phyloP scores from a whole-genome alignment of 2,329 filamentous ascomycete species.

The Pseudopithomyces maydicus region DNA sequence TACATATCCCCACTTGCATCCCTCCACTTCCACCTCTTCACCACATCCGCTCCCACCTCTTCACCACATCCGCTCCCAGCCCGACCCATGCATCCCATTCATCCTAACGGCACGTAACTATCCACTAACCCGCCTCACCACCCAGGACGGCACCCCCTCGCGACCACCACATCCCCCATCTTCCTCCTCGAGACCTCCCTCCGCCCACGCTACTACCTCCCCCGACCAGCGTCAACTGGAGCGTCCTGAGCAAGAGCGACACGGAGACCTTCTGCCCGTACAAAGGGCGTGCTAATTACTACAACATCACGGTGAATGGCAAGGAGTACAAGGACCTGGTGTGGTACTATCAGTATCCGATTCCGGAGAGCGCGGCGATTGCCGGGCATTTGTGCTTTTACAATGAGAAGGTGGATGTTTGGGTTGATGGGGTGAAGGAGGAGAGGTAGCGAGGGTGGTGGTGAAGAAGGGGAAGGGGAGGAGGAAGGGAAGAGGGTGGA shows the following conservation, averaged over 20 bases:
- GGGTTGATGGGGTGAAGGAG: constrained; percentile 58
- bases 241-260: constrained; percentile 55
- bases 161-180: constrained; percentile 48
- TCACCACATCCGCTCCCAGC: no score
- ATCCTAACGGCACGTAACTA: no score
- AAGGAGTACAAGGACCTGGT: constrained; percentile 57
- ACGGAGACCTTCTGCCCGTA: constrained; percentile 68
- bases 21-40: no score
- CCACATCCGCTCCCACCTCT: no score
- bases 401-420: constrained; percentile 70
- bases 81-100: no score
- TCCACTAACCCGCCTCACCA: no score
- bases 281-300: constrained; percentile 69
- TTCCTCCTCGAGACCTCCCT: constrained; percentile 67
- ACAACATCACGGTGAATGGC: constrained; percentile 57
- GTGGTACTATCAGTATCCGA: constrained; percentile 68
- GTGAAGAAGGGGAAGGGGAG: no score
- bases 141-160: constrained; percentile 51
- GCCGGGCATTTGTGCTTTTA: constrained; percentile 67
- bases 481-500: no score
- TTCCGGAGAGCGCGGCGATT: constrained; percentile 60
- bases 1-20: no score
- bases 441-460: constrained; percentile 12
- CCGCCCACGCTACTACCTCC: constrained; percentile 66
- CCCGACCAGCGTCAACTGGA: constrained; percentile 54